Percentiles rank a stretch among this genome's conserved stretches.
Evolutionary conservation across 1,284 basidiomycete species (phyloP).

Genomic region (Austroboletus novae-zelandiae): DNA sequence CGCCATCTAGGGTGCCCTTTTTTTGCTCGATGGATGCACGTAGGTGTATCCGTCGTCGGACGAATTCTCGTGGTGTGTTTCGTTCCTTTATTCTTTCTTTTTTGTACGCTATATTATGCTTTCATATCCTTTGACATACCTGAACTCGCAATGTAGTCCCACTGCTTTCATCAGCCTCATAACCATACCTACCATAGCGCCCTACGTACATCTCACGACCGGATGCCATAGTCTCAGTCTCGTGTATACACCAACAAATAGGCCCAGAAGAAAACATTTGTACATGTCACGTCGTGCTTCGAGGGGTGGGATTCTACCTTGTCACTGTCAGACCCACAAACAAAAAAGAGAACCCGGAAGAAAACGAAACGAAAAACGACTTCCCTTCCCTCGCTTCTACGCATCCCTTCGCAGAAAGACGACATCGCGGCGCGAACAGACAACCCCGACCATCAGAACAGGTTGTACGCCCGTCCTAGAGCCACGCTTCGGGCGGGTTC

Average conservation of each 20-base stretch:
- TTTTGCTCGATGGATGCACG: too few relatives aligned
- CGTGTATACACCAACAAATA: not conserved
- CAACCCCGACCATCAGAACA: conserved; percentile 49
- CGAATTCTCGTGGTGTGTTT: not conserved
- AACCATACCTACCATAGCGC: not conserved
- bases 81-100: not conserved
- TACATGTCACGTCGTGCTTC: too few relatives aligned
- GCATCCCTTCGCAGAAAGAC: not conserved
- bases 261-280: too few relatives aligned
- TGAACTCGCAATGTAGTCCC: conserved; percentile 12
- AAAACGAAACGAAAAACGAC: too few relatives aligned
- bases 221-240: conserved; percentile 2
- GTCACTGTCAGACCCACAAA: too few relatives aligned
- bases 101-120: conserved; percentile 23
- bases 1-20: not conserved
- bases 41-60: too few relatives aligned
- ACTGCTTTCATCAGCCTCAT: not conserved
- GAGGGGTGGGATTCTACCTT: too few relatives aligned
- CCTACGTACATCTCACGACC: conserved; percentile 1
- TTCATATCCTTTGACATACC: conserved; percentile 12
- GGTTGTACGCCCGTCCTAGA: conserved; percentile 68
- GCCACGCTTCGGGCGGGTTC: conserved; percentile 73
- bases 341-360: too few relatives aligned
- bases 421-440: too few relatives aligned
- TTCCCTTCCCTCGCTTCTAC: not conserved